phyloP scores from a whole-genome alignment of 2,329 filamentous ascomycete genomes.

The Tolypocladium cylindrosporum region DNA sequence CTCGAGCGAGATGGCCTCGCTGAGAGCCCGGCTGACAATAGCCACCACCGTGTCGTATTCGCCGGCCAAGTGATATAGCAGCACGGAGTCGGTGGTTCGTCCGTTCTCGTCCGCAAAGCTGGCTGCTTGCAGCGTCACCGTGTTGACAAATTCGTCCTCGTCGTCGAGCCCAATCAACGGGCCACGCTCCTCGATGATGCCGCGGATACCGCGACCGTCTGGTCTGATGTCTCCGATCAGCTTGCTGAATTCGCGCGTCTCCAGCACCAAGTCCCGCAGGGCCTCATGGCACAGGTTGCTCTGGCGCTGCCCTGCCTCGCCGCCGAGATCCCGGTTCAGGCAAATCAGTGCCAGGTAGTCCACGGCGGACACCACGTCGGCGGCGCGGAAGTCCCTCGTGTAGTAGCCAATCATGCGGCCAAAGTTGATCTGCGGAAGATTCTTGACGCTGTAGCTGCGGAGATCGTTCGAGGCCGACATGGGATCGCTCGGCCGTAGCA shows the following conservation, averaged over 20 bases:
- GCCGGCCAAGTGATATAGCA: slow-evolving; percentile 87
- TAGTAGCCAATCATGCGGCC: slow-evolving; percentile 90
- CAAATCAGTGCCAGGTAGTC: slow-evolving; percentile 91
- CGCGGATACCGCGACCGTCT: slow-evolving; percentile 76
- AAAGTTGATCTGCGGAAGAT: slow-evolving; percentile 81
- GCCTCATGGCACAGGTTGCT: slow-evolving; percentile 82
- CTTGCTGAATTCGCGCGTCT: slow-evolving; percentile 91
- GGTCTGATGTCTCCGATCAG: slow-evolving; percentile 83
- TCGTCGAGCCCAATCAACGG: slow-evolving; percentile 70
- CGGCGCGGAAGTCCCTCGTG: slow-evolving; percentile 89
- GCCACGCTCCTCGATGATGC: slow-evolving; percentile 79
- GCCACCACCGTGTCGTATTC: slow-evolving; percentile 92
- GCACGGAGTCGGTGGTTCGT: slow-evolving; percentile 82
- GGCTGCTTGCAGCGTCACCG: slow-evolving; percentile 88
- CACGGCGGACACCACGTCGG: slow-evolving; percentile 78
- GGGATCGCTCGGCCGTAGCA: slow-evolving; percentile 80
- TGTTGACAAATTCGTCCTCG: slow-evolving; percentile 76
- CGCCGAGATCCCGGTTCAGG: slow-evolving; percentile 74
- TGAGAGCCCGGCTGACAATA: slow-evolving; percentile 82
- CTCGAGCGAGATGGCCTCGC: slow-evolving; percentile 79
- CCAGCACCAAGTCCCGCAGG: slow-evolving; percentile 86
- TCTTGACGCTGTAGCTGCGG: slow-evolving; percentile 54
- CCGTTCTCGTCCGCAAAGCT: slow-evolving; percentile 91
- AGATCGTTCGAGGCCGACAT: slow-evolving; percentile 63
- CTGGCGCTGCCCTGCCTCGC: slow-evolving; percentile 66